Percentiles rank a stretch among this genome's conserved stretches.
Conservation (phyloP, 345 rosid genomes). For the Eutrema japonicum region DNA sequence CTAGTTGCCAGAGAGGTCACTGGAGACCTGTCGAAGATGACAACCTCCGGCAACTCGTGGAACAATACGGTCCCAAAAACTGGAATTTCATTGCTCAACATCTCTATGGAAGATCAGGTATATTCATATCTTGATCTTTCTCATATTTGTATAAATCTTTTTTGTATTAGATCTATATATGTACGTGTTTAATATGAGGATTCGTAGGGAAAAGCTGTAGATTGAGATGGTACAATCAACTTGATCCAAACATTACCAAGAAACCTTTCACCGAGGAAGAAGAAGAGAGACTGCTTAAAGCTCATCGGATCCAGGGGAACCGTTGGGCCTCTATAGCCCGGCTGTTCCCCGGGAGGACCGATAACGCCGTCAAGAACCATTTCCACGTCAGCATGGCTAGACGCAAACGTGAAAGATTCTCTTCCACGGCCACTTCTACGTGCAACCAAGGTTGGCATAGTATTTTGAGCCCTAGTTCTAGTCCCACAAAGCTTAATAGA, state of each 20-base stretch:
- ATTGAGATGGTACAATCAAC: constrained; percentile 78
- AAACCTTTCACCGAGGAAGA: constrained; percentile 68
- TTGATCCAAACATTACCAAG: constrained; percentile 71
- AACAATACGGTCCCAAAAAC: constrained; percentile 61
- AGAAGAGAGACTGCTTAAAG: constrained; percentile 61
- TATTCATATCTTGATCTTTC: constrained; percentile 1
- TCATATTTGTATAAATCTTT: not conserved
- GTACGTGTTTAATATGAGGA: not conserved
- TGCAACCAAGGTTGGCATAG: constrained; percentile 33
- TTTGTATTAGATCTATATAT: not conserved
- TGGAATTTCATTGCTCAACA: constrained; percentile 70
- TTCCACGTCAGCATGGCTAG: constrained; percentile 76
- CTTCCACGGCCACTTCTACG: constrained; percentile 28
- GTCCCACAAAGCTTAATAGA: constrained; percentile 33
- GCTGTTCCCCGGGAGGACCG: constrained; percentile 67
- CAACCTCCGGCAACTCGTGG: constrained; percentile 57
- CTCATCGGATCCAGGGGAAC: constrained; percentile 67
- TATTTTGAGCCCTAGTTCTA: constrained; percentile 31
- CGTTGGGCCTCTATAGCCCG: constrained; percentile 66
- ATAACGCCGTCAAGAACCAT: constrained; percentile 76
- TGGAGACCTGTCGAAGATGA: constrained; percentile 72
- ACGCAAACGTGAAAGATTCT: constrained; percentile 52
- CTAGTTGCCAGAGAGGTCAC: constrained; percentile 63
- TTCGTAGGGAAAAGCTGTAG: constrained; percentile 69
- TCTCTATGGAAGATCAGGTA: constrained; percentile 68